Percentiles rank a stretch among this genome's conserved stretches.
Conservation (phyloP, 345 rosid genomes). For the Citrus trifoliata region DNA sequence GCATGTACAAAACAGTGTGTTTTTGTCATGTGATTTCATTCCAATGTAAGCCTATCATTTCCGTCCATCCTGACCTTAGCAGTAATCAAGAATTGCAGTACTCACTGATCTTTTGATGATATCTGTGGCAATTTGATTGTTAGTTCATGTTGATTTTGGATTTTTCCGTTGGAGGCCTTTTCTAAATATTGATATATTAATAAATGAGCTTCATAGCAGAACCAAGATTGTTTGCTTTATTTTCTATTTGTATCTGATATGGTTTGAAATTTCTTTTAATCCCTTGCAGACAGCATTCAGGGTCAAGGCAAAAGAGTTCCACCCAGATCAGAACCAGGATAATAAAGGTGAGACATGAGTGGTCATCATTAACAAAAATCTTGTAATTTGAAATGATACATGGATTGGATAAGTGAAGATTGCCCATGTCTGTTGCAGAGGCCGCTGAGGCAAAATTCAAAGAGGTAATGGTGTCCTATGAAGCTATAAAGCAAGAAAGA, state of each 20-base stretch:
- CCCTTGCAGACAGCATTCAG: constrained; percentile 83
- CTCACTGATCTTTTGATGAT: neutral
- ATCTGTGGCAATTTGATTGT: neutral
- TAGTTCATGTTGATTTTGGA: neutral
- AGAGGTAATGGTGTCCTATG: constrained; percentile 85
- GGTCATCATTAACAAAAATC: neutral
- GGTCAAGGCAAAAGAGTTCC: constrained; percentile 82
- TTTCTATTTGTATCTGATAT: neutral
- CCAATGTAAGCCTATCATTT: neutral
- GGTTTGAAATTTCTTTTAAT: neutral
- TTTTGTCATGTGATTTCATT: neutral
- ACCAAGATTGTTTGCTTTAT: neutral
- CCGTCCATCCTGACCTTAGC: neutral
- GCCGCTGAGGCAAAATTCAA: constrained; percentile 91
- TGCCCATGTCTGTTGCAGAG: constrained; percentile 39
- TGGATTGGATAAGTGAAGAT: neutral
- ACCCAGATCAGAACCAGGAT: constrained; percentile 93
- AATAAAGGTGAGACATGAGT: constrained; percentile 57
- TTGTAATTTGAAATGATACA: neutral
- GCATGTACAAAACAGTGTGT: neutral
- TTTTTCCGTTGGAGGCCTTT: neutral
- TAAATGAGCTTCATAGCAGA: neutral
- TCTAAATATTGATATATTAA: neutral
- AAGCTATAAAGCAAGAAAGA: constrained; percentile 80
- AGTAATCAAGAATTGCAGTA: neutral